A percentile compares a stretch with the other conserved stretches of the same genome.
These are phyloP conservation scores for Pleurotus eryngii DNA, from an alignment of 768 basidiomycete genomes.

Conservation along the genomic window DNA sequence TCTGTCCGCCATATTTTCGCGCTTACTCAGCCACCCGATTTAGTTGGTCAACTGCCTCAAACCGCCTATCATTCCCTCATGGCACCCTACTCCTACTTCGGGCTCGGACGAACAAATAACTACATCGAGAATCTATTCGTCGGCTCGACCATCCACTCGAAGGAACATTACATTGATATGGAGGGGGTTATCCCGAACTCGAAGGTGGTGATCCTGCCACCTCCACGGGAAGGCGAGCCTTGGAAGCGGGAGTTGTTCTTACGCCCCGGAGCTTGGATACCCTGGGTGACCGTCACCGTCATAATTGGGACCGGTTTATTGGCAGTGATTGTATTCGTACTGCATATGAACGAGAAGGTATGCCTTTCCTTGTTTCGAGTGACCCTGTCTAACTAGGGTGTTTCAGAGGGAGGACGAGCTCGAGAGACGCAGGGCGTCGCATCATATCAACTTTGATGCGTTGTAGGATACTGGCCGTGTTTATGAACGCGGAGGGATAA, in stretches of 20 bases:
- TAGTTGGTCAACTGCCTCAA: conserved; percentile 91
- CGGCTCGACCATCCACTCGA: conserved; percentile 76
- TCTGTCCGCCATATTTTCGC: neutral
- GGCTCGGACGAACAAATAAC: conserved; percentile 96
- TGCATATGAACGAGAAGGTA: conserved; percentile 94
- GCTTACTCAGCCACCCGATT: conserved; percentile 5
- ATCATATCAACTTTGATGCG: conserved; percentile 97
- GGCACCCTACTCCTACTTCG: conserved; percentile 94
- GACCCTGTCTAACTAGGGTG: conserved; percentile 4
- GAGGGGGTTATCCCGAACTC: conserved; percentile 98
- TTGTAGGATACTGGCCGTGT: conserved; percentile 41
- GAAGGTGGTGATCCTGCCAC: conserved; percentile 90
- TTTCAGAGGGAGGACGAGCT: conserved; percentile 87
- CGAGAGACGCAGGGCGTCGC: conserved; percentile 83
- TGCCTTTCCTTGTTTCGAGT: conserved; percentile 20
- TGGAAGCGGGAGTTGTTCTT: conserved; percentile 93
- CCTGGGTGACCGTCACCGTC: conserved; percentile 92
- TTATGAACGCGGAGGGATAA: too few relatives aligned
- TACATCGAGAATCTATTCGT: conserved; percentile 99
- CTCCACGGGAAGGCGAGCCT: conserved; percentile 45
- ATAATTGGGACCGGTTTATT: conserved; percentile 69
- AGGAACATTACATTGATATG: conserved; percentile 82
- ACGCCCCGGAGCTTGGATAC: conserved; percentile 95
- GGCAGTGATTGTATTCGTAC: conserved; percentile 76
- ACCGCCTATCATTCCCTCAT: conserved; percentile 88